Percentiles rank a stretch among this genome's conserved stretches.
Evolutionary conservation across 345 rosid species (phyloP).

Genomic region (Hibiscus syriacus): DNA sequence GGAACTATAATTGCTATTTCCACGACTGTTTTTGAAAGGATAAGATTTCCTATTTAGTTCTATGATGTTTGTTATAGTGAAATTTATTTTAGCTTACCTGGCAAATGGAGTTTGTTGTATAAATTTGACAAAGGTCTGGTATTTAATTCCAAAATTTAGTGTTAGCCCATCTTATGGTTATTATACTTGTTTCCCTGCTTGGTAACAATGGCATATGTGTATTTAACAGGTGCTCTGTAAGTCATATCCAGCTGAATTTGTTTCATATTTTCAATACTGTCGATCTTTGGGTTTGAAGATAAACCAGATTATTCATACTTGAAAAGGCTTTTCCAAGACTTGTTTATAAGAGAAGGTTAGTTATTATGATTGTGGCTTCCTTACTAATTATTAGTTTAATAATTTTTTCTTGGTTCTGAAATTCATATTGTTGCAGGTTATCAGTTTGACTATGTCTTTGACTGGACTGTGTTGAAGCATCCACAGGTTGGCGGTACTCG

Average conservation of each 20-base stretch:
- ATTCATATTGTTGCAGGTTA: conserved; percentile 43
- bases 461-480: conserved; percentile 80
- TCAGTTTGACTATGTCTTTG: conserved; percentile 76
- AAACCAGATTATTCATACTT: conserved; percentile 80
- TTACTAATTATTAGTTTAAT: not conserved
- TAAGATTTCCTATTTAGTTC: not conserved
- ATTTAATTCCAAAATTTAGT: not conserved
- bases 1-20: not conserved
- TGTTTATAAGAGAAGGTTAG: conserved; percentile 74
- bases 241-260: conserved; percentile 61
- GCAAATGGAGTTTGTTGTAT: not conserved
- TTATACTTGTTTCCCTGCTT: not conserved
- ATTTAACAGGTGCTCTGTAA: conserved; percentile 56
- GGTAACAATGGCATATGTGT: not conserved
- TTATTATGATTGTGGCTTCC: not conserved
- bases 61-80: not conserved
- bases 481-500: conserved; percentile 69
- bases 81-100: not conserved
- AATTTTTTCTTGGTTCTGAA: not conserved
- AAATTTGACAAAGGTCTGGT: not conserved
- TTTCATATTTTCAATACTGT: conserved; percentile 68
- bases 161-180: conserved; percentile 2
- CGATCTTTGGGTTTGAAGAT: conserved; percentile 70
- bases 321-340: conserved; percentile 75
- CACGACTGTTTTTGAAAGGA: not conserved